Conservation (phyloP, 306 rosid genomes). For the Vicia sativa region DNA sequence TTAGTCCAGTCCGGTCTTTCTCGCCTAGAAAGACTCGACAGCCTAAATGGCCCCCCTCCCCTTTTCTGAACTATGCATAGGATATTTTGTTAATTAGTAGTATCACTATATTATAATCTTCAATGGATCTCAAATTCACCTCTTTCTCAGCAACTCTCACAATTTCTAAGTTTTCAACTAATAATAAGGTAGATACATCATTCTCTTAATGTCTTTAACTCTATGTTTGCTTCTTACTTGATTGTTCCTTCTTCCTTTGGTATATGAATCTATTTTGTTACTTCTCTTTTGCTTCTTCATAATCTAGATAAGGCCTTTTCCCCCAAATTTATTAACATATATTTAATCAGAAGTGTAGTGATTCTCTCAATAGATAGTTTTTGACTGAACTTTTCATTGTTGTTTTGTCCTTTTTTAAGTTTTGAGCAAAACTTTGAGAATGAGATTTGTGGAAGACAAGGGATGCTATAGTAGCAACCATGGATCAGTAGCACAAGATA, state of each 20-base stretch:
- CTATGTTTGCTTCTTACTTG: not conserved
- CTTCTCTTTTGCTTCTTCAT: not conserved
- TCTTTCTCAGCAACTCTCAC: constrained; percentile 56
- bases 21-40: not conserved
- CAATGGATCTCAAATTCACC: constrained; percentile 60
- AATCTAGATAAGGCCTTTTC: constrained; percentile 31
- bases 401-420: constrained; percentile 22
- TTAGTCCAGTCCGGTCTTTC: no score
- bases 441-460: constrained; percentile 88
- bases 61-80: constrained; percentile 42
- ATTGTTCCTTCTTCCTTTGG: not conserved
- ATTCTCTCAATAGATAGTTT: constrained; percentile 20
- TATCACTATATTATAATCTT: constrained; percentile 39
- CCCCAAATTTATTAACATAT: constrained; percentile 28
- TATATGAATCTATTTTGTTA: not conserved
- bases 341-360: constrained; percentile 30
- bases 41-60: constrained; percentile 31
- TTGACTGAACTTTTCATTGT: constrained; percentile 31
- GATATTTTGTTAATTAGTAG: constrained; percentile 24
- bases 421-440: constrained; percentile 36
- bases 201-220: not conserved
- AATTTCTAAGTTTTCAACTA: constrained; percentile 54
- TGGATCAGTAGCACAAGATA: constrained; percentile 52
- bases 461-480: constrained; percentile 57
- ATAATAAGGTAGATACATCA: constrained; percentile 34